phyloP scores from a whole-genome alignment of 2,329 filamentous ascomycete species.

The Gyromitra esculenta region DNA sequence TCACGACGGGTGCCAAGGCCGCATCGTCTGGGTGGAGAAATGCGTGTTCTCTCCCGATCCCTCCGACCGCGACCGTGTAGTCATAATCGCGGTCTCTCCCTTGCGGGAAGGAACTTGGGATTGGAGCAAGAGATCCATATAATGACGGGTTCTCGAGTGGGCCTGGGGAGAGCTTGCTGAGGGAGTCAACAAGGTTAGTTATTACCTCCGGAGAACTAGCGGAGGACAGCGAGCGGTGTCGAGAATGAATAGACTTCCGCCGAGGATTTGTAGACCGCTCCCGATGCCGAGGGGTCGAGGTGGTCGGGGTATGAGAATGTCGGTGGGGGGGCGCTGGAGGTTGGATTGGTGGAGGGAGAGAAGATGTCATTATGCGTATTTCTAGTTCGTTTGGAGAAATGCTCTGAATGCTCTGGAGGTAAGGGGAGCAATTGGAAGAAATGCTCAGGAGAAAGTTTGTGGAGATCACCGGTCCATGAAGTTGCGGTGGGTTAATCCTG shows the following conservation, averaged over 20 bases:
- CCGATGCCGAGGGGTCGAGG: conserved; percentile 17
- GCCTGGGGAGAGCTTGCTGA: conserved; percentile 57
- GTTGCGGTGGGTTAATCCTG: conserved; percentile 42
- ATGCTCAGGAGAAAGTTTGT: conserved; percentile 26
- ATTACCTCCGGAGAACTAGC: conserved; percentile 57
- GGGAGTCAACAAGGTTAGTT: conserved; percentile 57
- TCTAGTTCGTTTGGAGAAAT: background rate
- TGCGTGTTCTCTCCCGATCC: conserved; percentile 58
- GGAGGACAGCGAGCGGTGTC: conserved; percentile 42
- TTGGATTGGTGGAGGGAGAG: conserved; percentile 36
- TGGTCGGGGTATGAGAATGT: conserved; percentile 43
- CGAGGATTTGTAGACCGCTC: conserved; percentile 38
- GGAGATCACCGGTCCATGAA: conserved; percentile 35
- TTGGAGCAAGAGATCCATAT: conserved; percentile 55
- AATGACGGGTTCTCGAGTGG: conserved; percentile 57
- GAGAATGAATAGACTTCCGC: conserved; percentile 44
- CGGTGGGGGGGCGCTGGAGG: conserved; percentile 38
- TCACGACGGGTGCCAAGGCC: conserved; percentile 75
- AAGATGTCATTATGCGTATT: conserved; percentile 40
- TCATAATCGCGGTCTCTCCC: conserved; percentile 41
- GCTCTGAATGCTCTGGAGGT: conserved; percentile 10
- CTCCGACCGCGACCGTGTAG: conserved; percentile 38
- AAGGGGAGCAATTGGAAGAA: conserved; percentile 24
- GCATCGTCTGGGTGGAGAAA: conserved; percentile 68
- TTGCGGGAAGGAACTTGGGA: conserved; percentile 46